A percentile compares a stretch with the other conserved stretches of the same genome.
Evolutionary conservation across 495 filamentous ascomycete species (phyloP).

Genomic region (Jackrogersella multiformis): DNA sequence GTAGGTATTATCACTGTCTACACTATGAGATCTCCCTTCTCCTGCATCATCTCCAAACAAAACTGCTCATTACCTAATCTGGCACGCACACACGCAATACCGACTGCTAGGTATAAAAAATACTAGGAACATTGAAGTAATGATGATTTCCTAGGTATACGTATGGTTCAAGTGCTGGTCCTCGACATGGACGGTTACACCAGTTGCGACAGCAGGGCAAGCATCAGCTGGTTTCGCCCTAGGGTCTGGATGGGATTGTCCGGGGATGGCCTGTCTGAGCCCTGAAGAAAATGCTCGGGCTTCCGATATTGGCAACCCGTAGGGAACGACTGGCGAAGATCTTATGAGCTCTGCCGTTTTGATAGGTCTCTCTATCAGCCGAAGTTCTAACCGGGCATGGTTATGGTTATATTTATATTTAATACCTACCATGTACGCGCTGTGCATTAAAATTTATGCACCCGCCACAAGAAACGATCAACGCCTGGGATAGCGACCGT

Average conservation of each 20-base stretch:
- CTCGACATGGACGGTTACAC: slow-evolving; percentile 42
- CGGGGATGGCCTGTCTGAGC: slow-evolving; percentile 39
- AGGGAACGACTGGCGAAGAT: slow-evolving; percentile 37
- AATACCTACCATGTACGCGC: neutral
- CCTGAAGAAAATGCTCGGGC: slow-evolving; percentile 35
- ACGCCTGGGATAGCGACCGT: slow-evolving; percentile 3
- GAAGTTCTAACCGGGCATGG: slow-evolving; percentile 26
- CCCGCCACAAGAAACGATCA: slow-evolving; percentile 27
- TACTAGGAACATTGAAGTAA: slow-evolving; percentile 28
- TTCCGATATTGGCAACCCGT: slow-evolving; percentile 42
- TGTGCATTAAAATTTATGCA: slow-evolving; percentile 43
- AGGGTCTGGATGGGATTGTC: slow-evolving; percentile 38
- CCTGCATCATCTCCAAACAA: slow-evolving; percentile 2
- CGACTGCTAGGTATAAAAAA: neutral
- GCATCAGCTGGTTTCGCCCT: slow-evolving; percentile 45
- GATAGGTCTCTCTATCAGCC: slow-evolving; percentile 42
- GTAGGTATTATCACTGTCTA: too few species aligned
- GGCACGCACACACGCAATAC: neutral
- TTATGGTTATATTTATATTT: slow-evolving; percentile 16
- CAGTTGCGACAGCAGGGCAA: slow-evolving; percentile 43
- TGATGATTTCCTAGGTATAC: slow-evolving; percentile 27
- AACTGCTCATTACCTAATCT: slow-evolving; percentile 26
- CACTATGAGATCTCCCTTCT: slow-evolving; percentile 24
- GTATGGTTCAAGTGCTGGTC: slow-evolving; percentile 20
- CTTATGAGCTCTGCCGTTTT: slow-evolving; percentile 31